Evolutionary conservation across 2,329 filamentous ascomycete genomes (phyloP), one percentile per base, ranked within the genome.

Genomic region (Huntiella abstrusa): DNA sequence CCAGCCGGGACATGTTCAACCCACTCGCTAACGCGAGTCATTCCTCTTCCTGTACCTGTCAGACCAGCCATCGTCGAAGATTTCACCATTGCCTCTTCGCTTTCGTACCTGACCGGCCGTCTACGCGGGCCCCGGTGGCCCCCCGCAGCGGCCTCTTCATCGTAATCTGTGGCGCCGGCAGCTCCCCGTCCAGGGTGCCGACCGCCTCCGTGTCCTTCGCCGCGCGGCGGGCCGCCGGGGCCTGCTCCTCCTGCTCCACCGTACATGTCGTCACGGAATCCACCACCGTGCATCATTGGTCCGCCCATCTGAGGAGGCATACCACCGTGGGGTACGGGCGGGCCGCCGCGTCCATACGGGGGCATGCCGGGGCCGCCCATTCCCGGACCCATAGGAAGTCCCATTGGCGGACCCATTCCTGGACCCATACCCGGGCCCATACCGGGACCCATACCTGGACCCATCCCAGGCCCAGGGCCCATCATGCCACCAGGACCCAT

Each of bases 21-120:
- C 69, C 69, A 72, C 48, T 69, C 65, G 38, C 57, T 58, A 13
- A 72, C 68, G 5, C 69, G 60, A 51, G 64, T 60, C 61, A 65
- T 61, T 7, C 68, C 68, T 33, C 62, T 59, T 1, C 62, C 65
- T 22, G 59, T 58, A 4, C 65, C 65, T 35, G 59, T 62, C 35
- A 72, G 60, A 3, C 69, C 69, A 19, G 69, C 69, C 54, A 70
- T 56, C 40, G 63, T 59, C 43, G 67, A 69, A 22, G 60, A 60
- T 51, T 54, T 61, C 36, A 49, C 44, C 32, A 47, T 44, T 44
- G 43, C 48, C 33, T 41, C 43, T 36, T 47, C 39, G 16, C 32
- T 36, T 44, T 45, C 47, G 47, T 45, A 49, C 47, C 43, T 49
- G 48, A 35, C 44, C 44, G 44, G 48, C 48, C 48, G 48, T 49